These are phyloP conservation scores for Mycena vulgaris DNA, from an alignment of 768 basidiomycete species.

Conservation along the genomic window DNA sequence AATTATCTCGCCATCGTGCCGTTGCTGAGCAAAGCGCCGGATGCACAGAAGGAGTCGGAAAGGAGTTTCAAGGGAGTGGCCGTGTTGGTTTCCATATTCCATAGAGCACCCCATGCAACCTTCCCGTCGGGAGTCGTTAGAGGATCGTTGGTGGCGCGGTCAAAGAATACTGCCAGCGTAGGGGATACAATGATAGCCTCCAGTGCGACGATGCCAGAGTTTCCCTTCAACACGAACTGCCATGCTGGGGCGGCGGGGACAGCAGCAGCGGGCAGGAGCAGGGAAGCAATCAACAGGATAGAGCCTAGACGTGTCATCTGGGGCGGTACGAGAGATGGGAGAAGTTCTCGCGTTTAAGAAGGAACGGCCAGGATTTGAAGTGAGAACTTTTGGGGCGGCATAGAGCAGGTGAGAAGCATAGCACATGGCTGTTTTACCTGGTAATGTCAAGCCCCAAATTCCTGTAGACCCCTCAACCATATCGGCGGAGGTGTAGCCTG, in stretches of 20 bases:
- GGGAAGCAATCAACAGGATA: conserved; percentile 24
- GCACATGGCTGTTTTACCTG: neutral
- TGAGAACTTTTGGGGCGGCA: conserved; percentile 1
- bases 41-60: conserved; percentile 75
- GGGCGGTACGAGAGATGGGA: neutral
- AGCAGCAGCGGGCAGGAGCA: conserved; percentile 22
- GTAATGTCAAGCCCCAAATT: too few species aligned
- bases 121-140: conserved; percentile 58
- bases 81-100: conserved; percentile 62
- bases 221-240: conserved; percentile 27
- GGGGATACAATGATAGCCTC: conserved; percentile 44
- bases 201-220: conserved; percentile 31
- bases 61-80: conserved; percentile 68
- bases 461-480: too few species aligned
- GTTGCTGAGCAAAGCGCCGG: conserved; percentile 65
- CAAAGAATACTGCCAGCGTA: conserved; percentile 56
- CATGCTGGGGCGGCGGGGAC: conserved; percentile 18
- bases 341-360: neutral
- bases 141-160: conserved; percentile 71
- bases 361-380: neutral
- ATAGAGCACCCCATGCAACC: conserved; percentile 67
- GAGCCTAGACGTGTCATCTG: conserved; percentile 30
- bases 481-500: too few species aligned
- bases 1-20: conserved; percentile 66
- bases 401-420: conserved; percentile 21